Evolutionary conservation across 2,329 filamentous ascomycete species (phyloP).

Genomic region (Ceratocystis cacaofunesta): DNA sequence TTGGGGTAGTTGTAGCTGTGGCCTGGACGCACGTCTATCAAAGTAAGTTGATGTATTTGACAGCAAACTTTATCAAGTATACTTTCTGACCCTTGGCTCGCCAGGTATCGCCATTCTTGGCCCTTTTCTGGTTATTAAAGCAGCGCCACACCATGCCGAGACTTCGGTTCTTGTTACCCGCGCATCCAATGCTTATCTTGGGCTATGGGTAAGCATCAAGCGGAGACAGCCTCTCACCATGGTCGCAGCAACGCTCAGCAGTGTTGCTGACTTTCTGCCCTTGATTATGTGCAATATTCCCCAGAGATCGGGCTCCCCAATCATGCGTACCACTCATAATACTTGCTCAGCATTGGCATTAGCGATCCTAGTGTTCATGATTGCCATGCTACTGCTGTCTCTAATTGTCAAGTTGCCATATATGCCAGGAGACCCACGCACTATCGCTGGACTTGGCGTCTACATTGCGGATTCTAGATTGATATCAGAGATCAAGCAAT

Average conservation of each 20-base stretch:
- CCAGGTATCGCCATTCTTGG: constrained; percentile 17
- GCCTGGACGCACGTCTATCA: constrained; percentile 11
- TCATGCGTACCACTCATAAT: constrained; percentile 3
- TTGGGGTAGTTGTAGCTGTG: constrained; percentile 8
- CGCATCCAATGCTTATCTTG: constrained; percentile 13
- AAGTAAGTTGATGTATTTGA: background rate
- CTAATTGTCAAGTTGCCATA: constrained; percentile 11
- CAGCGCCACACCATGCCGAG: constrained; percentile 11
- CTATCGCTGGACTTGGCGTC: constrained; percentile 11
- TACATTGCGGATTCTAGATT: constrained; percentile 14
- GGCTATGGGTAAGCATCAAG: constrained; percentile 10
- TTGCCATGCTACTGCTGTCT: constrained; percentile 9
- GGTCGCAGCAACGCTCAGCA: background rate
- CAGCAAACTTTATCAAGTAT: too few species aligned
- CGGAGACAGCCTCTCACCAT: constrained; percentile 4
- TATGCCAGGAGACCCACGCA: constrained; percentile 16
- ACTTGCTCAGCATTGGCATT: constrained; percentile 7
- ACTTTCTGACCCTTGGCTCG: background rate
- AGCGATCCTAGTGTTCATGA: constrained; percentile 14
- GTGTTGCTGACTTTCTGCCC: constrained; percentile 12
- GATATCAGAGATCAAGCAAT: constrained; percentile 3
- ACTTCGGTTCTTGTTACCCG: constrained; percentile 11
- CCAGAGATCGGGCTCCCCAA: background rate
- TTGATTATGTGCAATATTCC: constrained; percentile 15
- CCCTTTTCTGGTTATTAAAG: constrained; percentile 20